Percentiles rank a stretch among this genome's conserved stretches.
Evolutionary conservation across 208 protist genomes (phyloP).

Genomic region (Trypanosoma brucei): DNA sequence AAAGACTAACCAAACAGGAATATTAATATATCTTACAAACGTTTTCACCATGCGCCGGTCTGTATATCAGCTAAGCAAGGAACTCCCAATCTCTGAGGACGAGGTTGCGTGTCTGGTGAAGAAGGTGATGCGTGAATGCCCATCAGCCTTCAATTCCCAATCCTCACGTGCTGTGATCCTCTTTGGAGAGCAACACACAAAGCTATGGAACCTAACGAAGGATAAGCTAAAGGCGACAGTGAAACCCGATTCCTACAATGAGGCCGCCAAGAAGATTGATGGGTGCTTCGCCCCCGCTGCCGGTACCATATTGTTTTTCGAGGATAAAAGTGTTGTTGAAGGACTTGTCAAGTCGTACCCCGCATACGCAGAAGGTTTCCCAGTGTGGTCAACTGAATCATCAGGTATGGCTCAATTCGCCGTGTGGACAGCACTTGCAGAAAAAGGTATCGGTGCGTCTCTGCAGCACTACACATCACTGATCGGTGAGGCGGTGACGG

Average conservation of each 20-base stretch:
- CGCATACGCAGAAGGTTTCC: constrained; percentile 37
- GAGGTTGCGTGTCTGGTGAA: constrained; percentile 34
- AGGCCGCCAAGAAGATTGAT: constrained; percentile 33
- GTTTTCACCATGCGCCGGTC: constrained; percentile 23
- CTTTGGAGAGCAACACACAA: constrained; percentile 44
- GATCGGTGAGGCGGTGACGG: constrained; percentile 28
- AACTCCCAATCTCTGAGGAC: constrained; percentile 24
- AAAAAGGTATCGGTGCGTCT: constrained; percentile 33
- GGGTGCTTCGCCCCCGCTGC: constrained; percentile 41
- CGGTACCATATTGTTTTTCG: constrained; percentile 58
- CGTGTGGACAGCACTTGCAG: constrained; percentile 47
- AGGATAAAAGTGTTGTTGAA: constrained; percentile 33
- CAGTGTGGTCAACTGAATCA: constrained; percentile 37
- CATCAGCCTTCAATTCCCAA: constrained; percentile 58
- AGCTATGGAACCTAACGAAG: constrained; percentile 49
- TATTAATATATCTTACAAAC: too few species aligned
- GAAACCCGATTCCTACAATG: constrained; percentile 24
- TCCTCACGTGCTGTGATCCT: constrained; percentile 47
- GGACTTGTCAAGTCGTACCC: constrained; percentile 38
- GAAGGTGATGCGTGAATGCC: constrained; percentile 29
- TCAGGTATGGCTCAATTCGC: constrained; percentile 51
- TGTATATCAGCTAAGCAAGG: constrained; percentile 36
- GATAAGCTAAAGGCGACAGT: constrained; percentile 24
- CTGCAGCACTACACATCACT: constrained; percentile 60
- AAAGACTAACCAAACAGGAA: background rate